Conservation (phyloP, 2,329 filamentous ascomycete genomes). For the Beauveria brongniartii region DNA sequence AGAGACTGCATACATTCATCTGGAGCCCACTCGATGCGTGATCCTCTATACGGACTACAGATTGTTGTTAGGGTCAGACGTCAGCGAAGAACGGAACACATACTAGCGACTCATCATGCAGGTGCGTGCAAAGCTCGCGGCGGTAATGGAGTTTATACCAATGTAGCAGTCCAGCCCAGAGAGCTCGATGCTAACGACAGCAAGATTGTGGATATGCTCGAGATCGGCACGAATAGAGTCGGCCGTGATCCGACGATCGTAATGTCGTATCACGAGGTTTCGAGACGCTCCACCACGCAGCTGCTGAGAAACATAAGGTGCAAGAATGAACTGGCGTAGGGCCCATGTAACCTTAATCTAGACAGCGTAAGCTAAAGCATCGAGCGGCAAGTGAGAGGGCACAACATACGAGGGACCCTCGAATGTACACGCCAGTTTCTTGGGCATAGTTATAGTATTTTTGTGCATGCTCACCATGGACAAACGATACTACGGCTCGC, state of each 20-base stretch:
- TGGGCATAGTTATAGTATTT: conserved; percentile 59
- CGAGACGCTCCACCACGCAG: conserved; percentile 60
- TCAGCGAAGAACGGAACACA: conserved; percentile 16
- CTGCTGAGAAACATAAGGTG: conserved; percentile 55
- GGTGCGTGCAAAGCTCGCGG: conserved; percentile 65
- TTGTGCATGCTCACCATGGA: conserved; percentile 52
- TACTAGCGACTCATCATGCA: conserved; percentile 64
- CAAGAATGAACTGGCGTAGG: conserved; percentile 60
- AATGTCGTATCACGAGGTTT: conserved; percentile 61
- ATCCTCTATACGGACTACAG: conserved; percentile 57
- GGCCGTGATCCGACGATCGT: conserved; percentile 51
- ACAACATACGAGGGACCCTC: conserved; percentile 25
- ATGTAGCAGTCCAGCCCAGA: conserved; percentile 54
- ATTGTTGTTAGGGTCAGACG: conserved; percentile 20
- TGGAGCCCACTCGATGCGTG: conserved; percentile 59
- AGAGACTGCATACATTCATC: conserved; percentile 66
- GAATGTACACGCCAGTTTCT: conserved; percentile 59
- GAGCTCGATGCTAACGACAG: conserved; percentile 59
- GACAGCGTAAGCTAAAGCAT: background rate
- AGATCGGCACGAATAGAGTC: conserved; percentile 61
- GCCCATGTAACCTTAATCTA: conserved; percentile 64
- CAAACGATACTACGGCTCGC: conserved; percentile 60
- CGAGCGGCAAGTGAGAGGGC: background rate
- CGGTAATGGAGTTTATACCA: conserved; percentile 68
- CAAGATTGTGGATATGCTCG: conserved; percentile 74